Evolutionary conservation across 1,139 yeast genomes (phyloP).

Genomic region (Geotrichum phurueaensis): DNA sequence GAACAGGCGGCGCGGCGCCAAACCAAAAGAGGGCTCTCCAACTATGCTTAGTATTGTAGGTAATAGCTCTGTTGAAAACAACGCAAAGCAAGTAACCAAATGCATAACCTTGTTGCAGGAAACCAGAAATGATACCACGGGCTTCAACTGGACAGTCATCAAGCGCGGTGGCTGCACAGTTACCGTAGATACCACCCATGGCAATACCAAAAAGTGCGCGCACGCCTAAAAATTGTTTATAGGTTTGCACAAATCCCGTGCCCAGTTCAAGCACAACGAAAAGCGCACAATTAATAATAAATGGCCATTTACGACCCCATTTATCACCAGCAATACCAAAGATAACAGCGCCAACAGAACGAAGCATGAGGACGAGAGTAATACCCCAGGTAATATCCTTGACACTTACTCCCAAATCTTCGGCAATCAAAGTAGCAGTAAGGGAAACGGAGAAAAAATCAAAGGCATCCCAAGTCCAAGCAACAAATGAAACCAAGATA

Average conservation of each 20-base stretch:
- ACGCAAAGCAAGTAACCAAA: slow-evolving; percentile 63
- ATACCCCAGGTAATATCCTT: slow-evolving; percentile 72
- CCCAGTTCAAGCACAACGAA: slow-evolving; percentile 62
- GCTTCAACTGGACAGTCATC: slow-evolving; percentile 63
- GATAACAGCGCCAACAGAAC: slow-evolving; percentile 70
- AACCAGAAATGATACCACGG: slow-evolving; percentile 55
- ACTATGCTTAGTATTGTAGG: slow-evolving; percentile 45
- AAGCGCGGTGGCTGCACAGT: slow-evolving; percentile 60
- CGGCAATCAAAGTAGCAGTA: slow-evolving; percentile 52
- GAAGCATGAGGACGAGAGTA: slow-evolving; percentile 69
- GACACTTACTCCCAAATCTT: slow-evolving; percentile 44
- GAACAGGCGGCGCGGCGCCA: slow-evolving; percentile 61
- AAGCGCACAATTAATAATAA: slow-evolving; percentile 47
- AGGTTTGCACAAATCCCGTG: slow-evolving; percentile 63
- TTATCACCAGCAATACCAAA: slow-evolving; percentile 64
- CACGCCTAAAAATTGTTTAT: slow-evolving; percentile 61
- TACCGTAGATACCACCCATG: slow-evolving; percentile 69
- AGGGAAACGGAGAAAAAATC: slow-evolving; percentile 70
- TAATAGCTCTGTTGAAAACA: slow-evolving; percentile 52
- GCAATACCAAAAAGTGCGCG: slow-evolving; percentile 62
- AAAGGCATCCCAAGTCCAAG: slow-evolving; percentile 78
- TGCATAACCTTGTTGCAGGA: slow-evolving; percentile 69
- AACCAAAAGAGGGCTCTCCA: slow-evolving; percentile 85
- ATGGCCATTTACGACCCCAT: slow-evolving; percentile 71
- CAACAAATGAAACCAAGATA: slow-evolving; percentile 56